Base-by-base conservation (phyloP, 1,284 basidiomycete genomes). In the Boletus sp. region DNA sequence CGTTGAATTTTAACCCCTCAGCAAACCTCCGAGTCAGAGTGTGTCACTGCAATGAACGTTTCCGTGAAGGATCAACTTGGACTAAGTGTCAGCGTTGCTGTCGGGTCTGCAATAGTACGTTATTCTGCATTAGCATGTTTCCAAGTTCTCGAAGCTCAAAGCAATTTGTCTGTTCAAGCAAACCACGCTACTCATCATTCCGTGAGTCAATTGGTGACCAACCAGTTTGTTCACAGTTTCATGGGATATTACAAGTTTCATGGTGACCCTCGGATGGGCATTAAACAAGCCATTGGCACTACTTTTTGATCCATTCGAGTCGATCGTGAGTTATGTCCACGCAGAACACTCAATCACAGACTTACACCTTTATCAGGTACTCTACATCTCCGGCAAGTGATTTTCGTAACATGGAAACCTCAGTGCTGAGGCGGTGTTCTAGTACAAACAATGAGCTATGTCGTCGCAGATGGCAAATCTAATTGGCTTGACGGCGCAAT, bases 81-180 rank as follows among this genome's bases (percentile, higher is more conserved):
- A 54, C 74, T 89, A 8, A 80, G 80, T 58, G 72, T 92, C 47
- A 81, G 84, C 44, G 90, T 94, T 44, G 91, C 93, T 7, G 88
- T 93, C 30, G 91, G 91, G n/a, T 91, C 88, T 2, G 91, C 88
- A 52, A 92, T 95, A 53, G 87, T 92, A 61, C 65, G 82, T 72
- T 27, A 14, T 25, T 27, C 8, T 22, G 5, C 7, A 2, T 20
- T 25, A 3, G 8, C 22, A 5, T 12, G 9, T 14, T 25, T 34
- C 17, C 25, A 13, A 23, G 9, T 20, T n/a, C n/a, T 44, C 34
- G 37, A 36, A 1, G 14, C 25, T 29, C 30, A 17, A 30, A 33
- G 33, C 2, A 7, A 16, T 40, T 44, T 32, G 35, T 39, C 37
- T 13, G 30, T 25, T 33, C 32, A 40, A 88, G 85, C 93, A 96